These are phyloP conservation scores for Lachnellula cervina DNA, from an alignment of 2,329 filamentous ascomycete genomes.

Conservation along the genomic window DNA sequence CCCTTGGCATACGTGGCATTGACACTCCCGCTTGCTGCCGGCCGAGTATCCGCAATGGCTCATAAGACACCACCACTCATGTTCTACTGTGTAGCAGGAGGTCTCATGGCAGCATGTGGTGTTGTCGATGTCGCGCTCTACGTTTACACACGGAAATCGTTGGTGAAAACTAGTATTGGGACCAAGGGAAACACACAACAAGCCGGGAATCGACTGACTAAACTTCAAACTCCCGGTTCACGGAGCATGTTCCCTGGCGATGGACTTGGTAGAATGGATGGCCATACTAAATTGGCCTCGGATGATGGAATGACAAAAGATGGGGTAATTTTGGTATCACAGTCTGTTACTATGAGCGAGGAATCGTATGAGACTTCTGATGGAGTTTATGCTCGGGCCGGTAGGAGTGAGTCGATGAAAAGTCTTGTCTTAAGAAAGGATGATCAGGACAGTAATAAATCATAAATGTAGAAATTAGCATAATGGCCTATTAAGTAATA, in stretches of 20 bases:
- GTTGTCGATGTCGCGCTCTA: conserved; percentile 23
- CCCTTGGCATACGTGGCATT: conserved; percentile 46
- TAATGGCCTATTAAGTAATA: no score
- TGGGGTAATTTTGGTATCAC: background rate
- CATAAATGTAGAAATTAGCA: background rate
- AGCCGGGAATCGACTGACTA: background rate
- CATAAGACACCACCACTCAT: conserved; percentile 21
- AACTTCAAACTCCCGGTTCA: background rate
- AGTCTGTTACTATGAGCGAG: background rate
- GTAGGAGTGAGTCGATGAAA: background rate
- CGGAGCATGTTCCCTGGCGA: background rate
- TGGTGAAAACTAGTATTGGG: conserved; percentile 11
- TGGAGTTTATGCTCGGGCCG: background rate
- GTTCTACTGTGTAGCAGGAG: conserved; percentile 19
- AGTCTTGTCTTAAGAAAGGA: background rate
- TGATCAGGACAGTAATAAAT: background rate
- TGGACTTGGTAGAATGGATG: no score
- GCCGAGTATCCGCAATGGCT: conserved; percentile 45
- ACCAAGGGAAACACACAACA: background rate
- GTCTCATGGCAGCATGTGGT: conserved; percentile 23
- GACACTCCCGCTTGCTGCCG: conserved; percentile 46
- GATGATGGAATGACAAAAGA: background rate
- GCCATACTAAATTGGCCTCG: background rate
- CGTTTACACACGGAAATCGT: conserved; percentile 23
- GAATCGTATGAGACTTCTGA: background rate